Conservation (phyloP, 306 rosid species). For the Quercus engelmannii region DNA sequence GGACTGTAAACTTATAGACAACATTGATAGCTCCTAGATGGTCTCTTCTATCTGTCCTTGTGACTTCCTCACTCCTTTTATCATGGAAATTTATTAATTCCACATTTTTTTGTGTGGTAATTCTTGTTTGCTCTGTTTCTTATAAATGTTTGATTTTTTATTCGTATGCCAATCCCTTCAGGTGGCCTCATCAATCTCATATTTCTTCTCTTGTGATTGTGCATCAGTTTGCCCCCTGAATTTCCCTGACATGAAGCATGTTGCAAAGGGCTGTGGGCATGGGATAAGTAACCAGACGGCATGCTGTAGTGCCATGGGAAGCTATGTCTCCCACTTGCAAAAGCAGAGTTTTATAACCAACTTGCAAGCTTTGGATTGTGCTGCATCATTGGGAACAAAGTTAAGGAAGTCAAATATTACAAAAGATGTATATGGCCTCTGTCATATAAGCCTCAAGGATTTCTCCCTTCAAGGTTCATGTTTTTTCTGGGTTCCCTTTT, state of each 20-base stretch:
- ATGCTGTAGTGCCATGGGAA: constrained; percentile 81
- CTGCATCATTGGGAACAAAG: constrained; percentile 76
- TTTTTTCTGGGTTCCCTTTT: constrained; percentile 13
- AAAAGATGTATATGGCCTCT: constrained; percentile 65
- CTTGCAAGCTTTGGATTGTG: constrained; percentile 94
- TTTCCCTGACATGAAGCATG: constrained; percentile 66
- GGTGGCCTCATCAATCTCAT: constrained; percentile 6
- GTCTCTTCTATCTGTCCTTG: not conserved
- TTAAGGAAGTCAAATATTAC: constrained; percentile 58
- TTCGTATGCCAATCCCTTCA: constrained; percentile 18
- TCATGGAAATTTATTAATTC: not conserved
- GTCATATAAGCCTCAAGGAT: constrained; percentile 88
- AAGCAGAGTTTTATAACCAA: constrained; percentile 93
- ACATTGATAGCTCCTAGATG: not conserved
- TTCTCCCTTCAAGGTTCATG: constrained; percentile 93
- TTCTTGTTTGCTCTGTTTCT: constrained; percentile 1
- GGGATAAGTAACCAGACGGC: constrained; percentile 60
- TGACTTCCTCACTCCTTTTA: not conserved
- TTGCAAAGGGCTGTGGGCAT: constrained; percentile 60
- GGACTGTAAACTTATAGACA: constrained; percentile 1
- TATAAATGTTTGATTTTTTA: not conserved
- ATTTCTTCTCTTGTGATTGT: constrained; percentile 6
- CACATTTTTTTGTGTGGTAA: not conserved
- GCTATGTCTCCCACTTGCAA: constrained; percentile 90
- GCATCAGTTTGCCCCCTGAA: constrained; percentile 78